These are phyloP conservation scores for Schizonepeta tenuifolia DNA, from an alignment of 257 asterid species.

Conservation along the genomic window DNA sequence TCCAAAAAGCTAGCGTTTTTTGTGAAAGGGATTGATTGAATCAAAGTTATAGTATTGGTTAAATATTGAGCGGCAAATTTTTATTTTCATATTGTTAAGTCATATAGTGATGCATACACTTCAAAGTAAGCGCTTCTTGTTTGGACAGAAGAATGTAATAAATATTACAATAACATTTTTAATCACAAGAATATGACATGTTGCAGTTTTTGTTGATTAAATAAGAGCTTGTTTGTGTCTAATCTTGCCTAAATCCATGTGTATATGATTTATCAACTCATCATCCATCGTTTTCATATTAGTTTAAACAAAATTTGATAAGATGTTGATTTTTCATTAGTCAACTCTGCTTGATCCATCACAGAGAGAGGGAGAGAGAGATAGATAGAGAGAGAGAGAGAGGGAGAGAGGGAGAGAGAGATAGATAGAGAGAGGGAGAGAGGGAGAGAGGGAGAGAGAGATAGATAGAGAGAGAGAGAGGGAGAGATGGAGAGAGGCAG, in stretches of 20 bases:
- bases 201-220: conserved; percentile 28
- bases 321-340: conserved; percentile 22
- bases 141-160: conserved; percentile 26
- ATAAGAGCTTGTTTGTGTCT: conserved; percentile 34
- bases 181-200: conserved; percentile 32
- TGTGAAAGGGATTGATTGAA: neutral
- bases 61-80: neutral
- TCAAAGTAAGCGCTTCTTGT: conserved; percentile 49
- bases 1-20: neutral
- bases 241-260: conserved; percentile 28
- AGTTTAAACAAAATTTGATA: conserved; percentile 6
- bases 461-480: conserved; percentile 25
- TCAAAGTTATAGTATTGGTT: no score
- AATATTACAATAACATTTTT: conserved; percentile 28
- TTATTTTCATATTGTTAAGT: neutral
- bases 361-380: neutral
- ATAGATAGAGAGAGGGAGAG: conserved; percentile 29
- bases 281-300: conserved; percentile 41
- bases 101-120: conserved; percentile 27
- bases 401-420: neutral
- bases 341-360: conserved; percentile 26
- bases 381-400: conserved; percentile 25
- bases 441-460: neutral
- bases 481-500: conserved; percentile 4
- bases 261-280: conserved; percentile 10